These are phyloP conservation scores for Candida pseudofarinosa DNA, from an alignment of 805 yeast genomes.

Conservation along the genomic window DNA sequence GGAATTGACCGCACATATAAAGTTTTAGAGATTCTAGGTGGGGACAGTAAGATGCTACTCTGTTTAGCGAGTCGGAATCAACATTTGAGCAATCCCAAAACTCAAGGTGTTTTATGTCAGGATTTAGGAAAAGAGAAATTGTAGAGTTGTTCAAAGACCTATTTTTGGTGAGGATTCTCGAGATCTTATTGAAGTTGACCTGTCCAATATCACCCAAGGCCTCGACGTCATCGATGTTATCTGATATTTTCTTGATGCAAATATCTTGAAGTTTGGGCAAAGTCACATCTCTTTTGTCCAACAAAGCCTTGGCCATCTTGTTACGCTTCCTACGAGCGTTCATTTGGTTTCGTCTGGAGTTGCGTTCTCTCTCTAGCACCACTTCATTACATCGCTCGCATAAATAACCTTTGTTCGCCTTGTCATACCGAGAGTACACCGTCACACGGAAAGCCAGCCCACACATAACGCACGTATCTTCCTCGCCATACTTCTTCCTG, in stretches of 20 bases:
- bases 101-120: constrained; percentile 53
- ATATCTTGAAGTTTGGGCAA: constrained; percentile 77
- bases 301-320: constrained; percentile 76
- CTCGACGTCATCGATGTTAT: constrained; percentile 69
- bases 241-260: constrained; percentile 66
- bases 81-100: constrained; percentile 93
- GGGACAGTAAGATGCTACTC: constrained; percentile 79
- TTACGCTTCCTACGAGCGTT: constrained; percentile 71
- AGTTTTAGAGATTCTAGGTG: constrained; percentile 60
- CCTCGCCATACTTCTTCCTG: constrained; percentile 42
- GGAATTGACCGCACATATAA: constrained; percentile 91
- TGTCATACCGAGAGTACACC: constrained; percentile 58
- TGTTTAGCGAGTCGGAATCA: constrained; percentile 56
- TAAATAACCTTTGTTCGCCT: constrained; percentile 55
- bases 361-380: constrained; percentile 38
- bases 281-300: constrained; percentile 62
- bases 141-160: constrained; percentile 75
- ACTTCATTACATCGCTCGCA: constrained; percentile 59
- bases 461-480: constrained; percentile 63
- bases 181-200: constrained; percentile 63
- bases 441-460: constrained; percentile 53
- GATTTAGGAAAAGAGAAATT: constrained; percentile 65
- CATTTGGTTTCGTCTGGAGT: constrained; percentile 49
- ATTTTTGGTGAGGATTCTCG: constrained; percentile 75
- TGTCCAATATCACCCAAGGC: constrained; percentile 84